Conservation (phyloP, 306 rosid species). For the Cucurbita maxima region DNA sequence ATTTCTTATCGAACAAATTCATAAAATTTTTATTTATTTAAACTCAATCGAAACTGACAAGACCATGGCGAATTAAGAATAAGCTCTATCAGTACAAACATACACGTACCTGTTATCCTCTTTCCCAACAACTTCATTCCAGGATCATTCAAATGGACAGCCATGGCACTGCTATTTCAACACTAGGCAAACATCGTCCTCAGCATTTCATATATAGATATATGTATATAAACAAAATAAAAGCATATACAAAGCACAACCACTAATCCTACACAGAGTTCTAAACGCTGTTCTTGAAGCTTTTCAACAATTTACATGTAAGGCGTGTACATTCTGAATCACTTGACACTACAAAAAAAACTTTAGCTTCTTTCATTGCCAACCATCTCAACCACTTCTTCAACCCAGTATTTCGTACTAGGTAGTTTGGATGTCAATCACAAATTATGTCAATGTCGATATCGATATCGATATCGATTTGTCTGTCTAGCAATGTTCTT, state of each 20-base stretch:
- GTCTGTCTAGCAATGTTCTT: conserved; percentile 6
- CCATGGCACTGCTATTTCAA: not conserved
- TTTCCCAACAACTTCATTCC: not conserved
- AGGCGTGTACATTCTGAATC: not conserved
- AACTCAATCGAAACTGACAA: not conserved
- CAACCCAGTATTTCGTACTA: not conserved
- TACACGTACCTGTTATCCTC: not conserved
- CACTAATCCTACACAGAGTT: not conserved
- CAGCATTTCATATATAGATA: not conserved
- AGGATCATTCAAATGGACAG: not conserved
- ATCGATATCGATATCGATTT: not conserved
- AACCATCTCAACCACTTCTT: not conserved
- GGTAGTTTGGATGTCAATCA: not conserved
- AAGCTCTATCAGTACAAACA: not conserved
- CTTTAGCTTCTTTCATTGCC: not conserved
- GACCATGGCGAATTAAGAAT: not conserved
- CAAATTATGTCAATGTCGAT: not conserved
- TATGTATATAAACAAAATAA: not conserved
- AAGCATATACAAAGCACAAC: not conserved
- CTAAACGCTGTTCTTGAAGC: not conserved
- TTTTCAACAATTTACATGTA: not conserved
- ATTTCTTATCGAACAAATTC: no score
- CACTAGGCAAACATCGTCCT: conserved; percentile 6
- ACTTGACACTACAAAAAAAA: not conserved
- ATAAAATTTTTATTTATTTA: no score